Evolutionary conservation across 2,329 filamentous ascomycete species (phyloP), one percentile per base, ranked within the genome.

Genomic region (Paramyrothecium roridum): DNA sequence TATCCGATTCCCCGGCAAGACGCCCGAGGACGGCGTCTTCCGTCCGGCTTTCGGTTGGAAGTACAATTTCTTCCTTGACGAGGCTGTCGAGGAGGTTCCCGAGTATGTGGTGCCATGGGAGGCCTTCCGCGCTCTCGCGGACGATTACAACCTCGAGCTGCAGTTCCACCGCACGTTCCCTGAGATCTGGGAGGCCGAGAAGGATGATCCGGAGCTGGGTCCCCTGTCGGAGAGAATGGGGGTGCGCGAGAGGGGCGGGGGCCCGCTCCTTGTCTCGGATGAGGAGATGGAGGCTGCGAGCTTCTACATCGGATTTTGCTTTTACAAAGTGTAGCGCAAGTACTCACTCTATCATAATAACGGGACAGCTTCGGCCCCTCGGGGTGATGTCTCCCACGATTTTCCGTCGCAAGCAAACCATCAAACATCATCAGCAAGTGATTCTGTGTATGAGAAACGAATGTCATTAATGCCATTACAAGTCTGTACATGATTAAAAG

Each of bases 51-150:
- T 92, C 69, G 95, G 93, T 51, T 98, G 95, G 93, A 96, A 95
- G 73, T 99, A 99, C 76, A 96, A 86, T 68, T 99, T 96, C 78
- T 96, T 92, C 72, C 85, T 99, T 55, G 88, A 95, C 65, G 95
- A 99, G 74, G 95, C 95, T 0, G 95, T 99, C 20, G 93, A 98
- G 70, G 90, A 93, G 68, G 91, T 96, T 8, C 93, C 95, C 2
- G 95, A 99, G 76, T 99, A 96, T 69, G 93, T 99, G 2, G 95
- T 99, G 1, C 95, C 95, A 0, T 99, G 95, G 93, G 93, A 96
- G 70, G 93, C 92, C 1, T 98, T 99, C 77, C 90, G 95, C 74
- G 93, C 91, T 23, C 78, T 98, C 65, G 95, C 95, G 19, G 93
- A 97, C 69, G 93, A 98, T 69, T 99, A 93, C 79, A 97, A 97